Base-by-base conservation (phyloP, 805 yeast species). In the Schizosaccharomyces cryophilus region DNA sequence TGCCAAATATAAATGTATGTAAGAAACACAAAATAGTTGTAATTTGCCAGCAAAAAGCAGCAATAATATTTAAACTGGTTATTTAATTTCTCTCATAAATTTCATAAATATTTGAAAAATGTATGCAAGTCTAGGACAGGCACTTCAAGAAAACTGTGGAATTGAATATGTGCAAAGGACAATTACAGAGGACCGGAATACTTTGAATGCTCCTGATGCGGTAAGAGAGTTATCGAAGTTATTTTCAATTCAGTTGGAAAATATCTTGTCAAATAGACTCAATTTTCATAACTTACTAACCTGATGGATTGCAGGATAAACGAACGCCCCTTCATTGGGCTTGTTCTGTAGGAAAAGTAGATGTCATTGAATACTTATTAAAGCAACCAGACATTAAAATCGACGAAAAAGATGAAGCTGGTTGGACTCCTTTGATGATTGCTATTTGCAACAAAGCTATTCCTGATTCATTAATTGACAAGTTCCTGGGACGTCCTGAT, bases 381-480 rank as follows among this genome's bases (percentile, higher is more conserved):
- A 24, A 42, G n/a, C 30, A 24, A 42, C 21, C 21, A 9, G 38
- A 42, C 19, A 47, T 30, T 6, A 42, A 21, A 9, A 9, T n/a
- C 19, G 42, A 59, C 21, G 54, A 19, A 6, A 21, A 30, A 59
- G 61, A 59, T 6, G 54, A 42, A 26, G 54, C 61, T 21, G 54
- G 54, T n/a, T 59, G 61, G 61, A 59, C 61, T n/a, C 61, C 61
- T 21, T 29, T 59, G 3, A 59, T 59, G 61, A 21, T 59, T 29
- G 54, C 61, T 30, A 42, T 59, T 9, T 24, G 35, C 30, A 38
- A 35, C 45, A 30, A 35, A 13, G 19, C 58, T 13, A 29, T 24
- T 21, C 61, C 38, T 24, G 61, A 59, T 26, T 19, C 21, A n/a
- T 19, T 59, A 6, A 21, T 42, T 21, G 40, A 45, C 11, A 19